A percentile compares a stretch with the other conserved stretches of the same genome.
phyloP scores from a whole-genome alignment of 345 rosid genomes.

The Sisymbrium altissimum region DNA sequence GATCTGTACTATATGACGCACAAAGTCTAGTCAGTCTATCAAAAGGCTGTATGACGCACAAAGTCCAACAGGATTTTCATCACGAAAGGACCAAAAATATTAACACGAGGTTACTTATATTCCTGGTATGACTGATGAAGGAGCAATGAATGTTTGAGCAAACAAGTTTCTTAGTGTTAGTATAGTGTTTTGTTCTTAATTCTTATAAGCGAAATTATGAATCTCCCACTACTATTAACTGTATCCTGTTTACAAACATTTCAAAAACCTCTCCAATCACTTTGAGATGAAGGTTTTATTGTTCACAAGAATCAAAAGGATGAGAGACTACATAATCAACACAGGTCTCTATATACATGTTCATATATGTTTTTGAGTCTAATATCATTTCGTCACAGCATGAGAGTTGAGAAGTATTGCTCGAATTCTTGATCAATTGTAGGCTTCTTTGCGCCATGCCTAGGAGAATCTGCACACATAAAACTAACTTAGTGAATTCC shows the following conservation, averaged over 20 bases:
- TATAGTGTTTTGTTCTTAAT: not conserved
- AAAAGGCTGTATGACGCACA: not conserved
- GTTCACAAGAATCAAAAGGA: constrained; percentile 17
- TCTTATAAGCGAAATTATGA: not conserved
- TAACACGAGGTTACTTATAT: not conserved
- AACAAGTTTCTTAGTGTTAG: not conserved
- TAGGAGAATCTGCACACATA: constrained; percentile 47
- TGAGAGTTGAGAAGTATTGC: constrained; percentile 74
- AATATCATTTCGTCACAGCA: constrained; percentile 48
- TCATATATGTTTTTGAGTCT: constrained; percentile 1
- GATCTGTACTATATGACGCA: not conserved
- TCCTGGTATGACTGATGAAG: not conserved
- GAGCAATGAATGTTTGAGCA: not conserved
- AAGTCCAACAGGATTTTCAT: not conserved
- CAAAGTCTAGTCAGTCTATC: not conserved
- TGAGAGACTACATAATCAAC: not conserved
- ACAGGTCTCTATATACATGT: constrained; percentile 21
- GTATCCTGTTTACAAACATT: constrained; percentile 15
- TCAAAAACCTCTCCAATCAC: constrained; percentile 11
- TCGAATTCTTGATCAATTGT: constrained; percentile 95
- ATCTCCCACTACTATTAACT: not conserved
- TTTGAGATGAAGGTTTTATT: constrained; percentile 10
- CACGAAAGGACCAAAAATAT: not conserved
- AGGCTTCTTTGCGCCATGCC: constrained; percentile 45
- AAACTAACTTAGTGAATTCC: not conserved